Evolutionary conservation across 2,329 filamentous ascomycete species (phyloP), one percentile per base, ranked within the genome.

Genomic region (Botrytis squamosa): DNA sequence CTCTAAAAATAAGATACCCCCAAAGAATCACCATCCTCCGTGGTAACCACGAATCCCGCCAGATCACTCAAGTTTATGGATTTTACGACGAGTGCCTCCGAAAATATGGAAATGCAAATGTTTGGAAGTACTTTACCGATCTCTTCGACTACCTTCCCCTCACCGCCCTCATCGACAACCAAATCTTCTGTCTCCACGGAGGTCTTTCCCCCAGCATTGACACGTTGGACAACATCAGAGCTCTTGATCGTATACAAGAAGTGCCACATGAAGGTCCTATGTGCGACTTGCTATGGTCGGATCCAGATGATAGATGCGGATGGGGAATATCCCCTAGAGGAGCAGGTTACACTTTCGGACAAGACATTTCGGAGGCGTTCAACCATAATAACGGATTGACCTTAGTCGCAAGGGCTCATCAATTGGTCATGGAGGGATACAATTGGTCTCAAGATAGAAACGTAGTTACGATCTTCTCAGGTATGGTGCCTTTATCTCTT

Each of bases 391-490:
- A 99, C 81, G 95, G 95, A 73, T 86, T 99, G 84, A 98, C 95
- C 72, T 87, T 98, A 76, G 97, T 99, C 81, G 96, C 96, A 75
- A 89, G 96, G 84, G 96, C 96, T 73, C 96, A 99, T 87, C 96
- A 99, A 86, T 86, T 99, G 83, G 96, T 99, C 75, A 99, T 98
- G 95, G 96, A 99, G 84, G 96, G 96, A 67, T 99, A 98, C 85
- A 99, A 98, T 83, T 99, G 96, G 96, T 98, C 95, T 77, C 96
- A 98, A 84, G 96, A 98, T 82, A 88, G 95, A 78, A 98, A 99
- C 79, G 96, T 99, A 70, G 96, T 99, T 75, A 99, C 96, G 55
- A 98, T 99, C 81, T 99, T 99, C 86, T 98, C 95, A 79, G 94
- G 93, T 95, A 85, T 77, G 86, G 18, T 25, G 55, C 42, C 8